Evolutionary conservation across 1,284 basidiomycete genomes (phyloP), one percentile per base, ranked within the genome.

Genomic region (Coniophora puteana): DNA sequence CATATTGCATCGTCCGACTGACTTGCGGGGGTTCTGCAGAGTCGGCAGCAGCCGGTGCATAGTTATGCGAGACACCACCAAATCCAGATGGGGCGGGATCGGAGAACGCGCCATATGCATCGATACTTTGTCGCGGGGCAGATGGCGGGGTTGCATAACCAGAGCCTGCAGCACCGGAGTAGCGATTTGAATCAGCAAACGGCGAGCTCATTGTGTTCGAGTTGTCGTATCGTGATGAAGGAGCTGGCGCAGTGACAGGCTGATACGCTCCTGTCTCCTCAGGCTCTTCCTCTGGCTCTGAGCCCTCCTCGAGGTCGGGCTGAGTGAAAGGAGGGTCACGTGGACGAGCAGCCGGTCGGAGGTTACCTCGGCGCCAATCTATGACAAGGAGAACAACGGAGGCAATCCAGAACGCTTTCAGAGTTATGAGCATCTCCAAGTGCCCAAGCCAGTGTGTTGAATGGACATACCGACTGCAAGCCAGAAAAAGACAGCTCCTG

Each of bases 1-100:
- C 83, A 55, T 87, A 89, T 63, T 90, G 82, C 89, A 93, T 92
- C 39, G 90, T 93, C 53, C 89, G 68, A 60, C 89, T 92, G 25
- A 89, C 67, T 16, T 74, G 68, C 18, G 80, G 76, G 1, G 62
- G 62, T 22, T 55, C 51, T 57, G 62, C 49, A 58, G 74, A 48
- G 54, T 61, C 36, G 62, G 62, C 31, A 63, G 66, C 7, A 65
- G 55, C 14, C 50, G 53, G 28, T 6, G 50, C 47, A 41, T 51
- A 61, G 29, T 57, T 48, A 26, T 38, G 49, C 16, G 62, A 54
- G 11, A 56, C 61, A 8, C 57, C 50, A 50, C 69, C 66, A 56
- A 77, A 86, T 14, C 88, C 88, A 47, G 68, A 76, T 1, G 88
- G 87, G 0, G 83, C 74, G 22, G 87, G 87, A 56, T 90, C 87